Base-by-base conservation (phyloP, 2,329 filamentous ascomycete species). In the Plectosphaerella sp. region DNA sequence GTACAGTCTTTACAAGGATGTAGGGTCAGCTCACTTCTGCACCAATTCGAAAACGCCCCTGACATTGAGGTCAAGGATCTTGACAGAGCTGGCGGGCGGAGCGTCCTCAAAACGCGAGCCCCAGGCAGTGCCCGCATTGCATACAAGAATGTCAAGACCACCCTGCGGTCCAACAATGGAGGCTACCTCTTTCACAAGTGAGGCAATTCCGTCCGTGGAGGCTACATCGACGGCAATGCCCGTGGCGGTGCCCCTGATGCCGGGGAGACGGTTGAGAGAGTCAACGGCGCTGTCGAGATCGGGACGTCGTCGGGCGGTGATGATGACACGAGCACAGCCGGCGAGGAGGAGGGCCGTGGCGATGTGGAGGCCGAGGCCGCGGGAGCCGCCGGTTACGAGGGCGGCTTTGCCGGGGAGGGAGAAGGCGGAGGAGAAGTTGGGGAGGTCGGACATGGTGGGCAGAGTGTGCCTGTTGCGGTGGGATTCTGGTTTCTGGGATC, bases 51-150 rank as follows among this genome's bases (percentile, higher is more conserved):
- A 89, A 4, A 89, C 81, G 39, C 82, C 84, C 71, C 87, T 84
- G 43, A 89, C 86, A 57, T 89, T 89, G 62, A 85, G 61, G 61
- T 88, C 82, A 74, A 88, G 80, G 45, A 89, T 84, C 65, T 86
- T 87, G 54, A 76, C 72, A 59, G 85, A 88, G 73, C 79, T 57
- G 67, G 72, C 64, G 78, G 83, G 37, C 75, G 83, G 66, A 79
- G 83, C 55, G 74, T 79, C 66, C 56, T 88, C 85, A 58, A 89
- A 88, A 24, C 73, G 72, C 52, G 78, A 80, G 4, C 86, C 86
- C 86, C 86, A 90, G 3, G 83, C 85, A 2, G 86, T 85, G 5
- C 86, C 86, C 0, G 86, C 86, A 62, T 89, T 89, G 10, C 85
- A 86, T 56, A 89, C 83, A 45, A 89, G 67, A 46, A 89, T 86